phyloP scores from a whole-genome alignment of 345 rosid genomes.

The Cardamine occulta region DNA sequence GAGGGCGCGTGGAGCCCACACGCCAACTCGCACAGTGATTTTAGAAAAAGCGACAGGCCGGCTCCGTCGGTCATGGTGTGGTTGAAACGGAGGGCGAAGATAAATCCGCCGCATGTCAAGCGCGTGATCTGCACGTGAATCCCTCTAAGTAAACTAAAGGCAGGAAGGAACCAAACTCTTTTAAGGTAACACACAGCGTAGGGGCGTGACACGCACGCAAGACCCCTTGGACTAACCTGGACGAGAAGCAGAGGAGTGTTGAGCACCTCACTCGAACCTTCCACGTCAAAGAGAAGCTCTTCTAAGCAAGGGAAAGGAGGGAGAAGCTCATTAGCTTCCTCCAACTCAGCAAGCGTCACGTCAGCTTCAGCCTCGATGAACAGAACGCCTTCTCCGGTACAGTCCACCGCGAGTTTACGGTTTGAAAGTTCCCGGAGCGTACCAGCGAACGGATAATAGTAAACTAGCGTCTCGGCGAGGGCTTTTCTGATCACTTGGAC shows the following conservation, averaged over 20 bases:
- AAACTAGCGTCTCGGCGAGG: slow-evolving; percentile 48
- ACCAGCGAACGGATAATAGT: slow-evolving; percentile 63
- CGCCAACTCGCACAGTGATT: slow-evolving; percentile 53
- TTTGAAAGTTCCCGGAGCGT: slow-evolving; percentile 51
- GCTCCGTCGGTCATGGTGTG: slow-evolving; percentile 58
- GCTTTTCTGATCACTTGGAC: slow-evolving; percentile 49
- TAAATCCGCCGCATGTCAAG: slow-evolving; percentile 51
- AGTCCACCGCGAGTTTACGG: slow-evolving; percentile 62
- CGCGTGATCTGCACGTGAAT: slow-evolving; percentile 48
- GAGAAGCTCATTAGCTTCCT: slow-evolving; percentile 48
- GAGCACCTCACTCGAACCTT: slow-evolving; percentile 50
- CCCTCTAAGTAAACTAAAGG: neutral
- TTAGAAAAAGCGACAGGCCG: slow-evolving; percentile 51
- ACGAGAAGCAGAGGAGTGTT: slow-evolving; percentile 53
- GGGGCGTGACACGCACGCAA: neutral
- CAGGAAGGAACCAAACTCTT: neutral
- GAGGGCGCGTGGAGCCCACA: slow-evolving; percentile 48
- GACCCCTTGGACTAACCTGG: slow-evolving; percentile 43
- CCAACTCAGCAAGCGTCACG: slow-evolving; percentile 48
- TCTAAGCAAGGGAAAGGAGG: slow-evolving; percentile 62
- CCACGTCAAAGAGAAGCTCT: slow-evolving; percentile 60
- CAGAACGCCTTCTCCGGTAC: slow-evolving; percentile 54
- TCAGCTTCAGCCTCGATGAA: slow-evolving; percentile 63
- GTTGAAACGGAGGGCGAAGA: slow-evolving; percentile 52
- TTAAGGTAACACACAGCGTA: neutral